Evolutionary conservation across 495 filamentous ascomycete species (phyloP).

Genomic region (Penicillium tannophilum): DNA sequence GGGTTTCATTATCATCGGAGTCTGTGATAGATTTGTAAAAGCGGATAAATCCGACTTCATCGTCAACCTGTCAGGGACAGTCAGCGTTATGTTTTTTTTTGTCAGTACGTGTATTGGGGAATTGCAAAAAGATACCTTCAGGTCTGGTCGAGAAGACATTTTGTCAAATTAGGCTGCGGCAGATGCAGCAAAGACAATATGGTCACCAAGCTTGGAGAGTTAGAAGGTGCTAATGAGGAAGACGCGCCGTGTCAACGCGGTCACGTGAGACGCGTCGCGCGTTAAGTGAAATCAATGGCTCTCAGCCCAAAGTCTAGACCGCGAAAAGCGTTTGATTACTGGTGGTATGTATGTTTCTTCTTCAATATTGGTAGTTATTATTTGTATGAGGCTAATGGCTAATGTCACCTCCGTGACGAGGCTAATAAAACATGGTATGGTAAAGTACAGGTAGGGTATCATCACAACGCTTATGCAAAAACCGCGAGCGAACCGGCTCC

Average conservation of each 20-base stretch:
- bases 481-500: slow-evolving; percentile 30
- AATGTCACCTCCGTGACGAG: slow-evolving; percentile 11
- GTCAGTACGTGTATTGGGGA: not conserved
- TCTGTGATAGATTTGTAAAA: slow-evolving; percentile 82
- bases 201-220: slow-evolving; percentile 1
- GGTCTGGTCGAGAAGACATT: slow-evolving; percentile 90
- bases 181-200: slow-evolving; percentile 6
- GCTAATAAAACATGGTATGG: slow-evolving; percentile 19
- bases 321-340: not conserved
- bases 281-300: slow-evolving; percentile 25
- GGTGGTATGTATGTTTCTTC: not conserved
- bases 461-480: slow-evolving; percentile 40
- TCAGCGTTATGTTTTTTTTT: slow-evolving; percentile 1
- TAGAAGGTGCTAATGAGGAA: slow-evolving; percentile 14
- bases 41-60: slow-evolving; percentile 93
- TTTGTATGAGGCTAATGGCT: slow-evolving; percentile 18
- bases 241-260: slow-evolving; percentile 30
- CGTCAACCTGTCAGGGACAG: slow-evolving; percentile 70
- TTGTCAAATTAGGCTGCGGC: slow-evolving; percentile 28
- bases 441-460: slow-evolving; percentile 29
- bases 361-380: slow-evolving; percentile 17
- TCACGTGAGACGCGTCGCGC: slow-evolving; percentile 46
- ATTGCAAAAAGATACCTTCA: slow-evolving; percentile 63
- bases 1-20: slow-evolving; percentile 60
- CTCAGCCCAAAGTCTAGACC: not conserved